These are phyloP conservation scores for Lumnitzera littorea DNA, from an alignment of 345 rosid species.

Conservation along the genomic window DNA sequence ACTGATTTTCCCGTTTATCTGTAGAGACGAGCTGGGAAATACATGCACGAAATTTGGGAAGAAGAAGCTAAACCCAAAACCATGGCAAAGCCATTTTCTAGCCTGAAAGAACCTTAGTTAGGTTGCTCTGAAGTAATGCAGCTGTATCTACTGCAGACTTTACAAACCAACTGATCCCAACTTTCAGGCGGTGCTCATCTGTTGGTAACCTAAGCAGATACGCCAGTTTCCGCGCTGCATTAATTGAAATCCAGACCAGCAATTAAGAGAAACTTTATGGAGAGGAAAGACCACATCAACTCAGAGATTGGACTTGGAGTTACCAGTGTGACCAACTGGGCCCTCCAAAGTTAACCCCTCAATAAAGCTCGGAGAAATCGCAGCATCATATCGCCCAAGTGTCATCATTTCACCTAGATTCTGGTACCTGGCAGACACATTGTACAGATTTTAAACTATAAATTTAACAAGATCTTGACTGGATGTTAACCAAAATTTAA, in stretches of 20 bases:
- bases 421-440: conserved; percentile 58
- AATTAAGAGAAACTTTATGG: neutral
- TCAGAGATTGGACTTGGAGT: conserved; percentile 1
- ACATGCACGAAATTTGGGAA: too few relatives aligned
- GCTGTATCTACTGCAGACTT: conserved; percentile 74
- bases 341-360: conserved; percentile 92
- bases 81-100: neutral
- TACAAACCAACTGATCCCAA: conserved; percentile 85
- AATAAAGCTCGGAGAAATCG: conserved; percentile 77
- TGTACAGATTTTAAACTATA: neutral
- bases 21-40: neutral
- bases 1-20: neutral
- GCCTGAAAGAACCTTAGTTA: conserved; percentile 58
- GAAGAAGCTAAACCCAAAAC: too few relatives aligned
- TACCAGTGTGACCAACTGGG: conserved; percentile 78
- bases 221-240: conserved; percentile 76
- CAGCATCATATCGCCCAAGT: conserved; percentile 78
- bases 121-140: conserved; percentile 59
- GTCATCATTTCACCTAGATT: conserved; percentile 97
- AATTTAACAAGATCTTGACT: neutral
- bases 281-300: neutral
- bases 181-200: conserved; percentile 84
- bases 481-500: too few relatives aligned
- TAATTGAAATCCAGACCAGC: neutral
- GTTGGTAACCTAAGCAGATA: conserved; percentile 85